Evolutionary conservation across 2,329 filamentous ascomycete species (phyloP).

Genomic region (Fusarium sp.): DNA sequence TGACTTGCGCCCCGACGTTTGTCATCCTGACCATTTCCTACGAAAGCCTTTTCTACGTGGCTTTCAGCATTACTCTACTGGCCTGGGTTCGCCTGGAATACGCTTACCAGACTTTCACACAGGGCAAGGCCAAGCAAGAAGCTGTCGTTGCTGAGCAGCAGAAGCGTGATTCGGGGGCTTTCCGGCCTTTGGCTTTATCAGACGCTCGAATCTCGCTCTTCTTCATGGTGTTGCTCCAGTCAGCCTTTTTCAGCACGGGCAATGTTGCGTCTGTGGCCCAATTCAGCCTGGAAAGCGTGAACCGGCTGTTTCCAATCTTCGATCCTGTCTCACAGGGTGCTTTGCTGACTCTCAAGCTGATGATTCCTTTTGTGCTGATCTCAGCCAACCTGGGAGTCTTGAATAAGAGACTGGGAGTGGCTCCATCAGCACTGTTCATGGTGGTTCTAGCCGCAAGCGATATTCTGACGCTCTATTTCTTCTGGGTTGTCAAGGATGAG

Average conservation of each 20-base stretch:
- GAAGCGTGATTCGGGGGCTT: constrained; percentile 41
- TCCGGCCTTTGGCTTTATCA: constrained; percentile 79
- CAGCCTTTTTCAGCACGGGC: constrained; percentile 95
- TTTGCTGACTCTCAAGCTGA: constrained; percentile 86
- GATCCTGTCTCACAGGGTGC: constrained; percentile 93
- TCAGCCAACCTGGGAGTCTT: constrained; percentile 95
- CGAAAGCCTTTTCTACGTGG: constrained; percentile 95
- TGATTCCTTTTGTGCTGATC: constrained; percentile 93
- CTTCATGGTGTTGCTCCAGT: constrained; percentile 94
- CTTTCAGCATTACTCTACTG: constrained; percentile 84
- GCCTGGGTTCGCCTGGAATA: constrained; percentile 95
- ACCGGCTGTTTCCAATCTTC: constrained; percentile 89
- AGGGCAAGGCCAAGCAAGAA: constrained; percentile 41
- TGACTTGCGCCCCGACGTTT: constrained; percentile 93
- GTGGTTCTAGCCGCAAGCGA: constrained; percentile 92
- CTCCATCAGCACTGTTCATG: constrained; percentile 93
- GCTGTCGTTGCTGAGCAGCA: constrained; percentile 17
- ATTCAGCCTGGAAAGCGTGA: constrained; percentile 92
- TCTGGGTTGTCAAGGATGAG: constrained; percentile 97
- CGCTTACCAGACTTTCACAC: constrained; percentile 62
- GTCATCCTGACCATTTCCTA: constrained; percentile 98
- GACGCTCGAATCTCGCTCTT: constrained; percentile 92
- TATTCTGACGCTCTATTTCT: constrained; percentile 93
- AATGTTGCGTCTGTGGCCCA: constrained; percentile 95
- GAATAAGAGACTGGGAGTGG: constrained; percentile 85